Evolutionary conservation across 495 filamentous ascomycete genomes (phyloP), one percentile per base, ranked within the genome.

Genomic region (Trichoderma gamsii): DNA sequence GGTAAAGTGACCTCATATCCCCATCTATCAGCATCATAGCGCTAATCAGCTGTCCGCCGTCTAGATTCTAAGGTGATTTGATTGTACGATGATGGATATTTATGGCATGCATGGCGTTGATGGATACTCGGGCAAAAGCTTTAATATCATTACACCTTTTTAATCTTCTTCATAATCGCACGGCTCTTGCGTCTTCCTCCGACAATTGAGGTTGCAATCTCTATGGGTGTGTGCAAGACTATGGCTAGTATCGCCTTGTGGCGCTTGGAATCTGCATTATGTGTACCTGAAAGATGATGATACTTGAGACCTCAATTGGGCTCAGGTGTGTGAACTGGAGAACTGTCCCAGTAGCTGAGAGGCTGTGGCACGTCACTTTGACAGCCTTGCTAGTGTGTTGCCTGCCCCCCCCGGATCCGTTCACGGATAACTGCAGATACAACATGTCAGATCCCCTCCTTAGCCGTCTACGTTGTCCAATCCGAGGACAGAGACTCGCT

Each of bases 1-100:
- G 89, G 86, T 91, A 63, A 38, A 38, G 35, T 65, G 79, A 75
- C n/a, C 18, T 27, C 18, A 18, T 16, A 46, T 46, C 41, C 41
- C 41, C 6, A 18, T 46, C 44, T 12, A 4, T 12, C 7, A 4
- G 15, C 1, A 16, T n/a, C n/a, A 52, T 9, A 9, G n/a, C n/a
- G 49, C 49, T 52, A 25, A 61, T 12, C 9, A 3, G 15, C 27
- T 0, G 13, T 43, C n/a, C 41, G 7, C 35, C 35, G 35, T 41
- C 35, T 32, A 65, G 63, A 32, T 65, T 65, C 41, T 65, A 21
- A 44, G 25, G 56, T 18, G 25, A 29, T 32, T 61, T 27, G 23
- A 32, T n/a, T 61, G 56, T 61, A 61, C n/a, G 23, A 61, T 32
- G 56, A 52, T 52, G 56, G 56, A 61, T 56, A 49, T 61, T 29